Base-by-base conservation (phyloP, 192 early-diverging fungal species). In the Podila minutissima region DNA sequence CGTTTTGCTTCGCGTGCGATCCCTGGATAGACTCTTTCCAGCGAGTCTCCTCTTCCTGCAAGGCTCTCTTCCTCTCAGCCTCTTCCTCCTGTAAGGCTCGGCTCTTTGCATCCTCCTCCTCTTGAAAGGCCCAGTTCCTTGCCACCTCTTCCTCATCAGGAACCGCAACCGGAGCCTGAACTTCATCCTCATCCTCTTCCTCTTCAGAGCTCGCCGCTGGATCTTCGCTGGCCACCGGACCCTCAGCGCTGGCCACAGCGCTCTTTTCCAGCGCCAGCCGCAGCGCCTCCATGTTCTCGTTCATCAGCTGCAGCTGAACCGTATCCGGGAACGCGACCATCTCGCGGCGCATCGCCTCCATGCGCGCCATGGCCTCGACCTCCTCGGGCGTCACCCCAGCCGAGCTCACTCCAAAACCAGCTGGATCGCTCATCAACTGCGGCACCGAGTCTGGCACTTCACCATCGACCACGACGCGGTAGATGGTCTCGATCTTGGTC, bases 381-480 rank as follows among this genome's bases (percentile, higher is more conserved):
- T 55, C 53, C 24, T 55, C 53, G 6, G 53, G 53, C 24, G 53
- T 24, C 9, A 22, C 2, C 24, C 8, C n/a, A 55, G 33, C n/a
- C 12, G 28, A 19, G 10, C 0, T 7, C 13, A 12, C 2, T 60
- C 59, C 59, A 35, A 0, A 20, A 2, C 17, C n/a, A 41, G 33
- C 13, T 5, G 28, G 29, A 24, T 46, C 33, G 15, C 29, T 24
- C 59, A 61, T 24, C 59, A 61, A 11, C n/a, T n/a, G 28, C 8
- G 62, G 8, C 35, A 63, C 13, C 35, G 62, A 35, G 4, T n/a
- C 20, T n/a, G 64, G 64, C 5, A 65, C 4, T 6, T 65, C 64
- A 7, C 64, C 64, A 5, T 65, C 64, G 46, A 65, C 46, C 5
- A 65, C 64, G 6, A 65, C 64, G n/a, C 37, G 32, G 48, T 65